phyloP scores from a whole-genome alignment of 768 basidiomycete genomes.

The Pulveroboletus sp. region DNA sequence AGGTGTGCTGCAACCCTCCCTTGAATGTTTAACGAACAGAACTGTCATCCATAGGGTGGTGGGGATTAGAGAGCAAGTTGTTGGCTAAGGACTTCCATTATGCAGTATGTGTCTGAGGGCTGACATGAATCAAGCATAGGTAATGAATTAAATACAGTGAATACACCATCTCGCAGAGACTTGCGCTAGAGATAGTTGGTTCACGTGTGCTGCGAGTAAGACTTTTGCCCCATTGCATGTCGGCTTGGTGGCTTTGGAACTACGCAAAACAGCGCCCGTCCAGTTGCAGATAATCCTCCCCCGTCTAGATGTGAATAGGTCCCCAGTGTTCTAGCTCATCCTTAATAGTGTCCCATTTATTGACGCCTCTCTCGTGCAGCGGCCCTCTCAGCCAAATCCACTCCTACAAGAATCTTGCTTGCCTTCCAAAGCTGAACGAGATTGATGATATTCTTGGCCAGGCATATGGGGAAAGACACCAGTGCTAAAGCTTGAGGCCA shows the following conservation, averaged over 20 bases:
- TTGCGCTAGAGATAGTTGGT: conserved; percentile 3
- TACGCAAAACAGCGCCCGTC: conserved; percentile 6
- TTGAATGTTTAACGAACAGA: neutral
- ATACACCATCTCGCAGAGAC: conserved; percentile 14
- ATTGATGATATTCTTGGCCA: conserved; percentile 88
- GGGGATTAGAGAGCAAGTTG: neutral
- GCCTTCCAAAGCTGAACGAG: conserved; percentile 98
- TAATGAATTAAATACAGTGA: conserved; percentile 1
- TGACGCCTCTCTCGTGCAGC: conserved; percentile 43
- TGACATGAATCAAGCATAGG: conserved; percentile 4
- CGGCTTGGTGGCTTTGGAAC: conserved; percentile 10
- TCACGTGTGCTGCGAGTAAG: conserved; percentile 1
- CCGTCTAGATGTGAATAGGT: conserved; percentile 12
- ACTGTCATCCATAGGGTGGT: no score
- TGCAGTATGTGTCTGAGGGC: conserved; percentile 14
- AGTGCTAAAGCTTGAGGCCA: conserved; percentile 73
- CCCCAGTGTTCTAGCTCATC: neutral
- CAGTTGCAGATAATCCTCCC: conserved; percentile 4
- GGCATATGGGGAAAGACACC: conserved; percentile 61
- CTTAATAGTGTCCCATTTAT: conserved; percentile 1
- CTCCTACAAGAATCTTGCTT: conserved; percentile 88
- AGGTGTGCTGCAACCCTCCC: no score
- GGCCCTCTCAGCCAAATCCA: conserved; percentile 84
- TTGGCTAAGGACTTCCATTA: conserved; percentile 8
- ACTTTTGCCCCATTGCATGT: conserved; percentile 1